Conservation (phyloP, 2,329 filamentous ascomycete genomes). For the Lachnellula willkommii region DNA sequence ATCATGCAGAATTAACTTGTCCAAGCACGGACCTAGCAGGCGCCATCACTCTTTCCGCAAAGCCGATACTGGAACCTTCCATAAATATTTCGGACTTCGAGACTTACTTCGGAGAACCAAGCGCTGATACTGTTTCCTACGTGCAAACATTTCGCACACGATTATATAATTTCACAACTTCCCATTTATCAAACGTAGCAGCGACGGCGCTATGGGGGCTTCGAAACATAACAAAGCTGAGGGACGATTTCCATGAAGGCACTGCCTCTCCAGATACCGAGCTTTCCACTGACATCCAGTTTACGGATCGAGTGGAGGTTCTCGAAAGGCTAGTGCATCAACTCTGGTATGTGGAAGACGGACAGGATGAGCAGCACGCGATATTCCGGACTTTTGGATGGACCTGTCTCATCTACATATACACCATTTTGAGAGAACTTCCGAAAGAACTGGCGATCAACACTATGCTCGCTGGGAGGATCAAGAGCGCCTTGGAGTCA, state of each 20-base stretch:
- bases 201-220: slow-evolving; percentile 19
- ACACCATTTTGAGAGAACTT: slow-evolving; percentile 16
- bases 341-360: slow-evolving; percentile 17
- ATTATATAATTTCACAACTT: slow-evolving; percentile 15
- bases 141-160: slow-evolving; percentile 10
- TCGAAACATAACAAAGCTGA: slow-evolving; percentile 13
- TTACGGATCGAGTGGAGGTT: slow-evolving; percentile 21
- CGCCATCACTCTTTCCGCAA: slow-evolving; percentile 11
- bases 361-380: slow-evolving; percentile 11
- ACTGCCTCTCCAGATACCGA: slow-evolving; percentile 9
- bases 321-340: slow-evolving; percentile 19
- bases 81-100: slow-evolving; percentile 11
- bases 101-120: slow-evolving; percentile 15
- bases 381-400: slow-evolving; percentile 20
- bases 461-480: slow-evolving; percentile 15
- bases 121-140: slow-evolving; percentile 8
- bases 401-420: slow-evolving; percentile 23
- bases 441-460: slow-evolving; percentile 18
- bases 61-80: slow-evolving; percentile 9
- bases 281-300: slow-evolving; percentile 14
- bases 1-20: slow-evolving; percentile 1
- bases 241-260: slow-evolving; percentile 13
- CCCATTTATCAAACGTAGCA: slow-evolving; percentile 13
- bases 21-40: slow-evolving; percentile 17
- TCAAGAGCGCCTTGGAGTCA: slow-evolving; percentile 13